Evolutionary conservation across 2,329 filamentous ascomycete genomes (phyloP), one percentile per base, ranked within the genome.

Genomic region (Ophiostoma piceae): DNA sequence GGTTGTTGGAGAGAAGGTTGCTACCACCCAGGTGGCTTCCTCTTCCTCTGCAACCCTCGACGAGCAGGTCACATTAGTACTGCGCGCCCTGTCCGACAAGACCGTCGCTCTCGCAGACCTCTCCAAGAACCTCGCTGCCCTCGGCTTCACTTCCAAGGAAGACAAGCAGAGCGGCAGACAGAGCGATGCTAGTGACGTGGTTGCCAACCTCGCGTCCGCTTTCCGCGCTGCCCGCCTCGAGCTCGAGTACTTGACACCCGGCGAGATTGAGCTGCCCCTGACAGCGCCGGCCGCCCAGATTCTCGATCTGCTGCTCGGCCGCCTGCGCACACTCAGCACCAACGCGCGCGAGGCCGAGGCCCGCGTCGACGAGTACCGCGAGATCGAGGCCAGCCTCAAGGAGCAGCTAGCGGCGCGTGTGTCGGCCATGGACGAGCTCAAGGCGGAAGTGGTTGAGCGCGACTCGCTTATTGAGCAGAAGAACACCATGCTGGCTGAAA

Each of bases 221-320:
- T 85, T 89, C 77, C 84, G 86, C 26, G 77, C 83, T 1, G 87
- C 86, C 1, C 82, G 87, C 1, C 78, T 88, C 0, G 86, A 89
- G 73, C 82, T 89, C 2, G 87, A 89, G 76, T 88, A 88, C 74
- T 80, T 88, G 26, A 84, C 82, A 0, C 87, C 87, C 0, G 87
- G 86, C 6, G 87, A 89, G 75, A 78, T 84, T n/a, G 74, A 81
- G 0, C 79, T 87, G 0, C 84, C 85, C 0, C 78, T 87, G 0
- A 82, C 81, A 0, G 82, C 82, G 0, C 82, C 83, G 67, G 86
- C 86, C 1, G 83, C 83, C 0, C 81, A 85, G 68, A 81, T 89
- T 0, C 80, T 89, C 0, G 84, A 86, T 70, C 80, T 87, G 14
- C 75, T 88, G 5, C 80, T 88, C 0, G 75, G 75, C 0, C 79